Evolutionary conservation across 139 green algal genomes (phyloP).

Genomic region (Parachlorella kessleri): DNA sequence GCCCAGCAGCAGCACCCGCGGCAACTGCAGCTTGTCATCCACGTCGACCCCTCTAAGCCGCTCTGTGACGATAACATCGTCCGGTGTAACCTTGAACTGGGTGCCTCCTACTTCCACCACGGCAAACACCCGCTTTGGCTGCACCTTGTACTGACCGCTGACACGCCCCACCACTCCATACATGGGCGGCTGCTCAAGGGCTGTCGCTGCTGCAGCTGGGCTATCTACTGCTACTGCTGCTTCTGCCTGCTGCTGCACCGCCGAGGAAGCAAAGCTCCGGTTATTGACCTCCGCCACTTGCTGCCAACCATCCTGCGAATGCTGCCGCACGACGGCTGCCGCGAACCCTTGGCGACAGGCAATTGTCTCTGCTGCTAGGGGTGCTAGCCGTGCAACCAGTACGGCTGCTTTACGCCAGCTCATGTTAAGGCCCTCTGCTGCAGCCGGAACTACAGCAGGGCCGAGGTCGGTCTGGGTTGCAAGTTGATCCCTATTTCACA

Average conservation of each 20-base stretch:
- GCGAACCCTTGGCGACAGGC: too few species aligned
- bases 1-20: slow-evolving; percentile 64
- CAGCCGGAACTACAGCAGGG: too few species aligned
- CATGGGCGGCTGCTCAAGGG: not conserved
- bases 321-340: too few species aligned
- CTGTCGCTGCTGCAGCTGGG: not conserved
- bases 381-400: not conserved
- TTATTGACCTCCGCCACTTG: too few species aligned
- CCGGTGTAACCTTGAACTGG: slow-evolving; percentile 71
- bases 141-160: slow-evolving; percentile 15
- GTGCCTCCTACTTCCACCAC: slow-evolving; percentile 68
- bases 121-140: slow-evolving; percentile 53
- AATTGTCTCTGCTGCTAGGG: not conserved
- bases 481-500: too few species aligned
- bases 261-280: not conserved
- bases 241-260: not conserved
- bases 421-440: slow-evolving; percentile 1
- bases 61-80: slow-evolving; percentile 71
- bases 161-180: slow-evolving; percentile 7
- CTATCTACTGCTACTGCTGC: not conserved
- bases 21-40: slow-evolving; percentile 57
- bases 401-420: not conserved
- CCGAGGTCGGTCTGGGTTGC: too few species aligned
- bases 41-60: slow-evolving; percentile 62
- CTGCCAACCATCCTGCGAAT: too few species aligned